Conservation (phyloP, 1,139 yeast species). For the Nakaseomyces bracarensis region DNA sequence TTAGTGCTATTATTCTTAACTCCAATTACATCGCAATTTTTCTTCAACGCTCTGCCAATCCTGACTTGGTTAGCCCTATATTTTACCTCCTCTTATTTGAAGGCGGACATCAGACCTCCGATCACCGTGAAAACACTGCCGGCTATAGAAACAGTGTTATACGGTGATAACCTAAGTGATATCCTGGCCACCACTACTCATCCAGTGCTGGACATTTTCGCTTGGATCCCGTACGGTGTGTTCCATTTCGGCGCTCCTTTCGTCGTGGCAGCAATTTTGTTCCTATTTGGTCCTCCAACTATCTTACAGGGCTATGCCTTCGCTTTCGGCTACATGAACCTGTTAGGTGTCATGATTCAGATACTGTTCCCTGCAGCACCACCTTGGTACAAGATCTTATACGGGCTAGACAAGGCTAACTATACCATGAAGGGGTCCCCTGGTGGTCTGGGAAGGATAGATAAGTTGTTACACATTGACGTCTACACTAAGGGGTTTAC, state of each 20-base stretch:
- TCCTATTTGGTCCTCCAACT: constrained; percentile 89
- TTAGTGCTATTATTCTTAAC: constrained; percentile 39
- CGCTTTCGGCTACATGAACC: constrained; percentile 96
- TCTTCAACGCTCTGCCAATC: constrained; percentile 77
- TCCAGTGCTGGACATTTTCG: constrained; percentile 65
- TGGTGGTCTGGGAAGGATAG: constrained; percentile 92
- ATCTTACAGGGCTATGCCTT: constrained; percentile 79
- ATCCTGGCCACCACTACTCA: constrained; percentile 71
- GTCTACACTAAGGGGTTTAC: constrained; percentile 78
- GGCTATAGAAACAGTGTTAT: constrained; percentile 85
- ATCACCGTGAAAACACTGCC: constrained; percentile 88
- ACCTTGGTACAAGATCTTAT: constrained; percentile 89
- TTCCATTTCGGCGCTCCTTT: constrained; percentile 88
- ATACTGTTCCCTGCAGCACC: constrained; percentile 91
- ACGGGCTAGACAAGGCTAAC: constrained; percentile 85
- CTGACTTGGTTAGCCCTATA: constrained; percentile 82
- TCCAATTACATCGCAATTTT: constrained; percentile 80
- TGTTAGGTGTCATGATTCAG: constrained; percentile 76
- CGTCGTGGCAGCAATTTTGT: constrained; percentile 69
- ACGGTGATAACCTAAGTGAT: constrained; percentile 87
- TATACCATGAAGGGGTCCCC: constrained; percentile 92
- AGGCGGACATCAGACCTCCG: constrained; percentile 73
- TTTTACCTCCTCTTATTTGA: constrained; percentile 72
- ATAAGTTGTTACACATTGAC: constrained; percentile 66
- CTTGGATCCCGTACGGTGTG: constrained; percentile 95